These are phyloP conservation scores for Chrysosporium keratinophilum DNA, from an alignment of 2,329 filamentous ascomycete genomes.

Conservation along the genomic window DNA sequence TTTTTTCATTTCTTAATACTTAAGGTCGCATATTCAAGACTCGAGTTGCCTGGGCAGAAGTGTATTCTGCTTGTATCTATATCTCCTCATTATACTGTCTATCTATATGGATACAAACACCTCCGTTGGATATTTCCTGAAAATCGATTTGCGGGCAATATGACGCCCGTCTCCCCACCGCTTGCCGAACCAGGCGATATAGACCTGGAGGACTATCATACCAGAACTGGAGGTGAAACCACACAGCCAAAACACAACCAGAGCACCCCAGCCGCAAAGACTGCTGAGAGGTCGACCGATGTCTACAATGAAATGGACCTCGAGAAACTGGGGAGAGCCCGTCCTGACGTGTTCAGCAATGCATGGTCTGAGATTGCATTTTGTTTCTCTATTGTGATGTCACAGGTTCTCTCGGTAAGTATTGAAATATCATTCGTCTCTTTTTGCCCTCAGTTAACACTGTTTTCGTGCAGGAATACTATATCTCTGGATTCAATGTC, in stretches of 20 bases:
- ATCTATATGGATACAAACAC: background rate
- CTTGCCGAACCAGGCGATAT: background rate
- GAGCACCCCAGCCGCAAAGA: background rate
- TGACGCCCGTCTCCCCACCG: background rate
- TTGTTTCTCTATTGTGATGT: slow-evolving; percentile 51
- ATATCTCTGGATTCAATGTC: slow-evolving; percentile 62
- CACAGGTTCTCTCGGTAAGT: slow-evolving; percentile 51
- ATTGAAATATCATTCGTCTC: background rate
- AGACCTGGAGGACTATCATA: background rate
- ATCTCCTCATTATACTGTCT: background rate
- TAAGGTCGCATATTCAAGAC: too few species aligned
- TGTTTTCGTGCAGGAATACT: slow-evolving; percentile 50
- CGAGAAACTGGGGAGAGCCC: slow-evolving; percentile 52
- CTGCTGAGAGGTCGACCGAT: background rate
- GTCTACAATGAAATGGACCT: slow-evolving; percentile 26
- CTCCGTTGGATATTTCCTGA: background rate
- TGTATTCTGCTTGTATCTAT: background rate
- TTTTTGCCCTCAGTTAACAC: slow-evolving; percentile 1
- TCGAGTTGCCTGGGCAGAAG: too few species aligned
- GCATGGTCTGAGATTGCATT: slow-evolving; percentile 51
- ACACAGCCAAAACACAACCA: background rate
- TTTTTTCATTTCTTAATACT: too few species aligned
- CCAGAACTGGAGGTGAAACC: too few species aligned
- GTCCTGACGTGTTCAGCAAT: slow-evolving; percentile 47
- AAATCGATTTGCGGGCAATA: background rate